A percentile compares a stretch with the other conserved stretches of the same genome.
These are phyloP conservation scores for Tolypocladium tundrense DNA, from an alignment of 2,329 filamentous ascomycete species.

Conservation along the genomic window DNA sequence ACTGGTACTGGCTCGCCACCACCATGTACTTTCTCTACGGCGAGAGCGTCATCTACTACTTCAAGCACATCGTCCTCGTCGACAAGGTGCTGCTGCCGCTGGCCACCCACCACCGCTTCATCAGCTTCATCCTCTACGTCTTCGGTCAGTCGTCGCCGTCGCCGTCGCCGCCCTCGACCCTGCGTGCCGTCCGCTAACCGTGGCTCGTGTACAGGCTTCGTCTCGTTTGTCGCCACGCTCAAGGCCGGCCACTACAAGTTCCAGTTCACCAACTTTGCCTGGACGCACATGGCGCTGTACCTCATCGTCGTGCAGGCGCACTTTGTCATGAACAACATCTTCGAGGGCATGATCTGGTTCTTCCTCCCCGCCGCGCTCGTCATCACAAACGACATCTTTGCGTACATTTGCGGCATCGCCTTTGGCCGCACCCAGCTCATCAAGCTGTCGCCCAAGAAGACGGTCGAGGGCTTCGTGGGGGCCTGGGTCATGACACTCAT, in stretches of 20 bases:
- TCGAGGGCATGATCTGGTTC: slow-evolving; percentile 99
- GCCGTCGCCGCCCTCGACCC: neutral
- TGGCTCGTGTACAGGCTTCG: slow-evolving; percentile 56
- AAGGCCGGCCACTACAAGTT: slow-evolving; percentile 96
- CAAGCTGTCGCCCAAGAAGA: slow-evolving; percentile 98
- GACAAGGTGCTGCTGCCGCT: slow-evolving; percentile 88
- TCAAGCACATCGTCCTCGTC: slow-evolving; percentile 95
- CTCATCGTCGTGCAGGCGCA: slow-evolving; percentile 96
- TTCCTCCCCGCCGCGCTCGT: slow-evolving; percentile 90
- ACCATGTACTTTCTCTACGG: slow-evolving; percentile 99
- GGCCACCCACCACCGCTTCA: slow-evolving; percentile 95
- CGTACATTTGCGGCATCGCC: slow-evolving; percentile 94
- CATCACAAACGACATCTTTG: slow-evolving; percentile 98
- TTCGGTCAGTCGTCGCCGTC: slow-evolving; percentile 58
- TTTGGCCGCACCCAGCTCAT: slow-evolving; percentile 95
- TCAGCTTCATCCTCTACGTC: slow-evolving; percentile 96
- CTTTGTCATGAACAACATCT: slow-evolving; percentile 99
- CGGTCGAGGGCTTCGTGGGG: slow-evolving; percentile 91
- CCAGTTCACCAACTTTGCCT: slow-evolving; percentile 98
- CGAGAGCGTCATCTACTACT: slow-evolving; percentile 99
- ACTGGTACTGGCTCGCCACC: slow-evolving; percentile 98
- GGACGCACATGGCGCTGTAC: slow-evolving; percentile 99
- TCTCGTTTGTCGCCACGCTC: slow-evolving; percentile 92
- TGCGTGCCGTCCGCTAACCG: slow-evolving; percentile 7
- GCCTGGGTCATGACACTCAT: slow-evolving; percentile 93